phyloP scores from a whole-genome alignment of 306 rosid species.

The Cucumis hystrix region DNA sequence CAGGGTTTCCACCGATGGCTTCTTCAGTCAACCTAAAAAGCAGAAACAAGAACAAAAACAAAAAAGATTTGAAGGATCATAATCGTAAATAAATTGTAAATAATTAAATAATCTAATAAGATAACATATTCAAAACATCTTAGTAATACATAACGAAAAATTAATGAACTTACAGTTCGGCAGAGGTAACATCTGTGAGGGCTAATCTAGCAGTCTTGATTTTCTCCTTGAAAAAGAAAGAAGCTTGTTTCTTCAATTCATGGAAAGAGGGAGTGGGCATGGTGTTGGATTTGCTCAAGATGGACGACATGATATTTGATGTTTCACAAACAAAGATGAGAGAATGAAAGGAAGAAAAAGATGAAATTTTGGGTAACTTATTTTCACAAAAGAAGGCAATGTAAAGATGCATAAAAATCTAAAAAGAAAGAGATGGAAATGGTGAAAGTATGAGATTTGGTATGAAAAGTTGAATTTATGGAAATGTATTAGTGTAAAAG shows the following conservation, averaged over 20 bases:
- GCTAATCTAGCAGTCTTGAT: conserved; percentile 88
- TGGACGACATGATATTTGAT: background rate
- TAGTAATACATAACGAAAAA: too few species aligned
- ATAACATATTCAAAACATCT: too few species aligned
- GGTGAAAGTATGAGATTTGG: background rate
- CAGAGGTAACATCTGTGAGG: conserved; percentile 89
- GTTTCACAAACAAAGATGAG: too few species aligned
- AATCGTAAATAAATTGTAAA: too few species aligned
- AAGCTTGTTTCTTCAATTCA: conserved; percentile 90
- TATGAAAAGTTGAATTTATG: background rate
- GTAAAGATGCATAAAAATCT: background rate
- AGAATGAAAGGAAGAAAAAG: too few species aligned
- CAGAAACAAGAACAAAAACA: background rate
- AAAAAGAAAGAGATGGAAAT: background rate
- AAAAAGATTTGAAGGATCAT: background rate
- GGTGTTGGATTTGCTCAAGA: conserved; percentile 22
- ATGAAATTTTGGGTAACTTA: too few species aligned
- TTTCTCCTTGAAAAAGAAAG: conserved; percentile 84
- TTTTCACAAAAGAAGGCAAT: too few species aligned
- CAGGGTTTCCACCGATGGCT: conserved; percentile 67
- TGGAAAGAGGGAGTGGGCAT: conserved; percentile 42
- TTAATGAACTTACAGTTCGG: conserved; percentile 41
- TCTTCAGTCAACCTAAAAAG: conserved; percentile 65
- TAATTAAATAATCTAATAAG: too few species aligned
- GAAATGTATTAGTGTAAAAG: background rate